Conservation (phyloP, 768 basidiomycete species). For the Auricularia sp. region DNA sequence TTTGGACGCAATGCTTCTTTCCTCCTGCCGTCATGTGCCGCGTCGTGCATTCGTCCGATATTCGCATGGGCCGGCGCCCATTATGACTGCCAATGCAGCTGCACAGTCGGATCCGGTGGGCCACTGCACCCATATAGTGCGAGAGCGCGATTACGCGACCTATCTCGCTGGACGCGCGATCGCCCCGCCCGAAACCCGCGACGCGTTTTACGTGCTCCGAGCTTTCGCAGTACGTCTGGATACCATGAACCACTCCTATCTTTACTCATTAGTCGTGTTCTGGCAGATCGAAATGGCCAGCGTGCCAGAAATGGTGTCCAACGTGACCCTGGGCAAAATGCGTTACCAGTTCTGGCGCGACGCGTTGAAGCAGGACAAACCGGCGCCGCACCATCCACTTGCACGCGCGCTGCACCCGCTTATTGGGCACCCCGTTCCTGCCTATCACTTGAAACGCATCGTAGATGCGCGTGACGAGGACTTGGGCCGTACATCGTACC, state of each 20-base stretch:
- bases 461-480: slow-evolving; percentile 52
- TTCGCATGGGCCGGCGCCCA: no score
- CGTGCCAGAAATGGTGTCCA: slow-evolving; percentile 67
- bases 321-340: slow-evolving; percentile 66
- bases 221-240: slow-evolving; percentile 65
- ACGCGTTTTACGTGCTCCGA: slow-evolving; percentile 66
- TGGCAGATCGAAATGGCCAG: slow-evolving; percentile 64
- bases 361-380: slow-evolving; percentile 62
- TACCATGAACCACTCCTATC: background rate
- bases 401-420: slow-evolving; percentile 57
- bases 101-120: background rate
- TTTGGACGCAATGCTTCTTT: no score
- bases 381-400: slow-evolving; percentile 71
- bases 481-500: slow-evolving; percentile 22
- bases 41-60: no score
- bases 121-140: slow-evolving; percentile 65
- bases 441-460: slow-evolving; percentile 74
- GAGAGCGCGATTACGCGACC: slow-evolving; percentile 74
- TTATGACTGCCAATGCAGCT: no score
- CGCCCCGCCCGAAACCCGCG: slow-evolving; percentile 54
- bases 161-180: slow-evolving; percentile 54
- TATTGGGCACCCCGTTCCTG: slow-evolving; percentile 35
- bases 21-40: no score
- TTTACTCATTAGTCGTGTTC: background rate
- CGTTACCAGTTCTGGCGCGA: slow-evolving; percentile 85